Evolutionary conservation across 163 green algal genomes (phyloP), one percentile per base, ranked within the genome.

Genomic region (Volvox carteri): DNA sequence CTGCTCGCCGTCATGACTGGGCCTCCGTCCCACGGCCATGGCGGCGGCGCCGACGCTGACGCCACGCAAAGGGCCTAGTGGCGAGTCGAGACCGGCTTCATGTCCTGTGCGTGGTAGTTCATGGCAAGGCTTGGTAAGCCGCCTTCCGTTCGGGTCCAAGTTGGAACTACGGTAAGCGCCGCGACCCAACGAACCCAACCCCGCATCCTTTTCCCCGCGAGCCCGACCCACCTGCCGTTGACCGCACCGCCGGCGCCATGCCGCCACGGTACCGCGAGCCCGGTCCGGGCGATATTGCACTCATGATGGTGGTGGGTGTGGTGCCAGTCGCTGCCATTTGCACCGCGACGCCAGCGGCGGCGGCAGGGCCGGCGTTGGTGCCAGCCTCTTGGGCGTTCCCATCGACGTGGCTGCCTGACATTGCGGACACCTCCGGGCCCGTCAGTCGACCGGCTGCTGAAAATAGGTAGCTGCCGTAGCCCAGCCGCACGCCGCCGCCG

Each of bases 401-500:
- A 7, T 41, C 52, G 8, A 16, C 50, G 5, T 73, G 52, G 76
- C 76, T 86, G 54, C 23, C 58, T 0, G 78, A 56, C 39, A 46
- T 16, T 25, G 12, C 54, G 11, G 79, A 86, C n/a, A 46, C 21
- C 44, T 86, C 60, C 62, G 62, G 79, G 18, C 58, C 41, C 39
- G 39, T 23, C 41, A 46, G 54, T 4, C 54, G 30, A 18, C 39
- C 78, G 1, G 41, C 25, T 6, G 42, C 56, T 18, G 46, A 9
- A 48, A 90, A 90, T 1, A 44, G 41, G 86, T 81, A 86, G 62
- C 86, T 90, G 44, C 86, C 86, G 21, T 75, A 48, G 8, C 86
- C 86, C 46, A 90, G 48, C 12, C 86, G 86, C 76, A 90, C n/a
- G 0, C 35, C 65, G 21, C 76, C 74, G 11, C 30, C 16, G 18